phyloP scores from a whole-genome alignment of 2,329 filamentous ascomycete species.

The Fusarium nelsonii region DNA sequence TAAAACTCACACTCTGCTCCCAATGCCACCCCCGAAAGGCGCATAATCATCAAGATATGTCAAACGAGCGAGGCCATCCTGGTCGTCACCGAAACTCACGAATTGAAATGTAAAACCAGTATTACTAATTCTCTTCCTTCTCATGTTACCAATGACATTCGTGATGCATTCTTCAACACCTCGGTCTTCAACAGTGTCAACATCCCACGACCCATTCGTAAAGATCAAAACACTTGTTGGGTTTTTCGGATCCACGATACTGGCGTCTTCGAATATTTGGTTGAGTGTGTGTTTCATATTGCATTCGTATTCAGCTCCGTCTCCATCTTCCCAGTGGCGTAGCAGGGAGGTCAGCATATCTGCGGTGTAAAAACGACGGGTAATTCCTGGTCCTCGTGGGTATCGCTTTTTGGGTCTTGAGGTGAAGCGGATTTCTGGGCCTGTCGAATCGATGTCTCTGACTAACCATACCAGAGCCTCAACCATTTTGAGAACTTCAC shows the following conservation, averaged over 20 bases:
- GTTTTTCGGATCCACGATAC: background rate
- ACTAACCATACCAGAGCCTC: slow-evolving; percentile 19
- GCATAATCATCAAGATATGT: slow-evolving; percentile 24
- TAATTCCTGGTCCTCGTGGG: background rate
- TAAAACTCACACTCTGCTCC: background rate
- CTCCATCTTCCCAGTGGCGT: background rate
- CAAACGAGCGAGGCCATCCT: slow-evolving; percentile 7
- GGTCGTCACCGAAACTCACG: slow-evolving; percentile 27
- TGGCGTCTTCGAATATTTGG: background rate
- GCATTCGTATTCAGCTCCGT: background rate
- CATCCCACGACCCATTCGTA: slow-evolving; percentile 27
- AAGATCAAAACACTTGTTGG: slow-evolving; percentile 28
- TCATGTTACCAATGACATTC: slow-evolving; percentile 6
- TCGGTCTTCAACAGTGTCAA: rapidly evolving
- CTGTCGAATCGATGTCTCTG: background rate
- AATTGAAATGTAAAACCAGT: slow-evolving; percentile 28
- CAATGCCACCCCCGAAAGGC: background rate
- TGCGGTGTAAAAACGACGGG: background rate
- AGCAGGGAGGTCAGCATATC: background rate
- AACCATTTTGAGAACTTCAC: background rate
- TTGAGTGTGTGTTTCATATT: slow-evolving; percentile 23
- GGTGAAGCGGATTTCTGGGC: slow-evolving; percentile 23
- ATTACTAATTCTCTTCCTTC: background rate
- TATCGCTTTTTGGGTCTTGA: slow-evolving; percentile 2
- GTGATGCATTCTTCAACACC: slow-evolving; percentile 6